A percentile compares a stretch with the other conserved stretches of the same genome.
These are phyloP conservation scores for Pichia cactophila DNA, from an alignment of 1,139 yeast genomes.

Conservation along the genomic window DNA sequence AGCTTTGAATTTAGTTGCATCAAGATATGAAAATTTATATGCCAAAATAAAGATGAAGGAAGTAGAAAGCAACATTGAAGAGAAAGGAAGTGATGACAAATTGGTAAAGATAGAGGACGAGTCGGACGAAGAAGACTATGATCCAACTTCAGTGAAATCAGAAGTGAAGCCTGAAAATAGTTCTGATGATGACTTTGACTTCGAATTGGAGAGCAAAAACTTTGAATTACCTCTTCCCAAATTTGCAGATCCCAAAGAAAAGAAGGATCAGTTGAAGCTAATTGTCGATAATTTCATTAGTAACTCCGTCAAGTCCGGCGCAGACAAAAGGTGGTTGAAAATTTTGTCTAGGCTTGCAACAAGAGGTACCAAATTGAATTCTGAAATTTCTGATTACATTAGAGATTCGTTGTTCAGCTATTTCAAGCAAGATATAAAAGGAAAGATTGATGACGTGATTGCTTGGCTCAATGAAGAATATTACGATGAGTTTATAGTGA, in stretches of 20 bases:
- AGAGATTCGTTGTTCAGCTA: conserved; percentile 66
- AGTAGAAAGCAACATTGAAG: neutral
- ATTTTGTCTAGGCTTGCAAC: conserved; percentile 74
- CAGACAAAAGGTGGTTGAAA: conserved; percentile 46
- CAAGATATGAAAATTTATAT: conserved; percentile 33
- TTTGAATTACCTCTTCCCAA: conserved; percentile 57
- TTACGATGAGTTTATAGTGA: conserved; percentile 45
- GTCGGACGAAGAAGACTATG: conserved; percentile 23
- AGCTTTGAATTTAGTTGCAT: conserved; percentile 60
- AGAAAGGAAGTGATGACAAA: neutral
- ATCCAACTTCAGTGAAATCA: conserved; percentile 16
- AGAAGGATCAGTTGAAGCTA: conserved; percentile 44
- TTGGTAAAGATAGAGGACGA: neutral
- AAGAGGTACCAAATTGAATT: conserved; percentile 50
- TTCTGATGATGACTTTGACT: conserved; percentile 35
- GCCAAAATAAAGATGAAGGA: conserved; percentile 3
- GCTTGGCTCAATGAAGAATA: conserved; percentile 97
- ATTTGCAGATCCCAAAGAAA: conserved; percentile 39
- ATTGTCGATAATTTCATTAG: conserved; percentile 51
- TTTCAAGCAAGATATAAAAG: conserved; percentile 66
- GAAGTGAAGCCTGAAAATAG: conserved; percentile 19
- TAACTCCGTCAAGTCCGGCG: conserved; percentile 30
- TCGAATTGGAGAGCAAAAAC: conserved; percentile 35
- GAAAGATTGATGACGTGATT: conserved; percentile 66
- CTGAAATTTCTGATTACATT: conserved; percentile 49